Evolutionary conservation across 2,329 filamentous ascomycete species (phyloP), one percentile per base, ranked within the genome.

Genomic region (Alternaria viburni): DNA sequence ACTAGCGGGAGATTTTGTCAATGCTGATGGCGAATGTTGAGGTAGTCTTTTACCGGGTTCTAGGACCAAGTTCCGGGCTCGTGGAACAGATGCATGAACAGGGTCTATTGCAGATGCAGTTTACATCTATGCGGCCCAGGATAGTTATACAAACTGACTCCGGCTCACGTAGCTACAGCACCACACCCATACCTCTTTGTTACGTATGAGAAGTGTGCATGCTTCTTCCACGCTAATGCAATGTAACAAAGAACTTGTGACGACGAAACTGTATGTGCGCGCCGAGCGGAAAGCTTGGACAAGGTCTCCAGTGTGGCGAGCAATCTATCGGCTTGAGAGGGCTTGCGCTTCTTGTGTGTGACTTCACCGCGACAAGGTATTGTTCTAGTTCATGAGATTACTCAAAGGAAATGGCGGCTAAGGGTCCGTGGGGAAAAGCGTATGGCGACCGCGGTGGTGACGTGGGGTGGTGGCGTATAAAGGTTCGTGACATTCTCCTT

Each of bases 401-500:
- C 23, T 44, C 30, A 25, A 44, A 23, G 26, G 13, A 15, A 17
- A 32, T 19, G 9, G 43, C 26, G 43, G 25, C 43, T 25, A 56
- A n/a, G 32, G 23, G 15, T 2, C 9, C 28, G 12, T 28, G 15
- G 17, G 7, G 12, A 54, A 54, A n/a, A 61, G 13, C 19, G 12
- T 11, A 45, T 45, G 23, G 41, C 10, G 21, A 56, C 23, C 23
- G 51, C 44, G 47, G 32, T 23, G 46, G 30, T 25, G 32, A 25
- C 55, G 44, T 41, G 23, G 15, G 54, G 19, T 43, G 19, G 44
- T 36, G 45, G 50, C 19, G 43, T 64, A 71, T 69, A 71, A 67
- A 69, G 54, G 44, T 46, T 32, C 30, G 30, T 43, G 25, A 30
- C 8, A 47, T 47, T 25, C 17, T 49, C 26, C 28, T 54, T 51